Evolutionary conservation across 2,329 filamentous ascomycete species (phyloP), one percentile per base, ranked within the genome.

Genomic region (Volutella citrinella): DNA sequence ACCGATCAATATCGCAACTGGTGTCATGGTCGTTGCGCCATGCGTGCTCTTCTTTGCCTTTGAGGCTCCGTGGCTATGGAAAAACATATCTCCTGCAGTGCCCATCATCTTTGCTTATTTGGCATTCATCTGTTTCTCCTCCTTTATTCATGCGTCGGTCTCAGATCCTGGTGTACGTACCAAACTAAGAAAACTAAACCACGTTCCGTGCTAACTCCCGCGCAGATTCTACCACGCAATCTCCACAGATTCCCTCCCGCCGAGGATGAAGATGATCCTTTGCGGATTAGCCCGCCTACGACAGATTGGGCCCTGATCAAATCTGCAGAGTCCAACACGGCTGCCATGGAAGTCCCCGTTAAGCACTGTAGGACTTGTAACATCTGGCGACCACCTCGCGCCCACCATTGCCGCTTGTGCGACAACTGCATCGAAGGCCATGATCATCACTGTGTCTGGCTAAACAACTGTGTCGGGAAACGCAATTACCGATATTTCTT

Each of bases 401-500:
- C 88, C 38, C 94, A 98, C 57, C 93, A 98, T 65, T 98, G 93
- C 64, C 86, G 93, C 37, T 76, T 95, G 18, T 98, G 93, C 65
- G 91, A 98, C 64, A 96, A 94, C 61, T 98, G 93, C 60, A 79
- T 98, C 40, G 93, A 98, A 63, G 95, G 89, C 0, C 88, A 96
- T 49, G 93, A 98, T 56, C 93, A 98, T 56, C 93, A 98, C 64
- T 98, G 93, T 55, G 90, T 97, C 12, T 98, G 93, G 93, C 78
- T 98, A 45, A 98, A 98, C 66, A 98, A 98, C 61, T 98, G 93
- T 48, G 84, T 98, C 30, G 93, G 93, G 26, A 84, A 91, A 47
- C 87, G 93, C 52, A 98, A 98, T 66, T 98, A 98, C 66, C 87
- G 93, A 45, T 97, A 91, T 63, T 98, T 98, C 64, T 96, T 97